A percentile compares a stretch with the other conserved stretches of the same genome.
These are phyloP conservation scores for Ophiostoma tasmaniense DNA, from an alignment of 2,329 filamentous ascomycete genomes.

Conservation along the genomic window DNA sequence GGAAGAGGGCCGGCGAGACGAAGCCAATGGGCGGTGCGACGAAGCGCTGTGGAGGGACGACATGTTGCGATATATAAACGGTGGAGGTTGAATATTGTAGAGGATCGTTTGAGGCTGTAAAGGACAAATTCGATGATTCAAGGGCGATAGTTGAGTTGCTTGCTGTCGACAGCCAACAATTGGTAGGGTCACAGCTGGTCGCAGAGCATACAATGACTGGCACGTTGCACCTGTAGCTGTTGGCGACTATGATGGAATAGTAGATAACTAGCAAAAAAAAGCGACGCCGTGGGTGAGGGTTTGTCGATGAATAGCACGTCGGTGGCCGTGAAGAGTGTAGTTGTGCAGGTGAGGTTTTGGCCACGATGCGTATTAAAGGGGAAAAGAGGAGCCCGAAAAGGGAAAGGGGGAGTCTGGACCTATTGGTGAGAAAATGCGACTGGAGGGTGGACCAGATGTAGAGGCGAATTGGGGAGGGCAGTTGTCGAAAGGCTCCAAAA, in stretches of 20 bases:
- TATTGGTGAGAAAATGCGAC: constrained; percentile 3
- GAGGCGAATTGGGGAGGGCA: constrained; percentile 1
- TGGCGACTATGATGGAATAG: neutral
- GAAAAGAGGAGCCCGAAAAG: constrained; percentile 8
- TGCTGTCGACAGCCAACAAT: neutral
- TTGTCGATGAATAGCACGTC: neutral
- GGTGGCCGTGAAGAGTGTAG: neutral
- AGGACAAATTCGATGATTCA: neutral
- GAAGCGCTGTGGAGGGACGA: constrained; percentile 9
- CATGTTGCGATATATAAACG: constrained; percentile 2
- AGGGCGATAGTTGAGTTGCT: neutral
- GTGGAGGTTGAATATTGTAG: neutral
- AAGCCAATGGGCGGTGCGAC: constrained; percentile 13
- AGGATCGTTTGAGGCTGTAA: neutral
- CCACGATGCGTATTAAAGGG: constrained; percentile 10
- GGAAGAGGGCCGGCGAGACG: neutral
- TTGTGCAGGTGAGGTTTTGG: neutral
- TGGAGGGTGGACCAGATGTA: constrained; percentile 5
- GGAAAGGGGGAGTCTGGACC: neutral
- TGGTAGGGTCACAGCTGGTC: neutral
- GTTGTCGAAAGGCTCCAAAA: neutral
- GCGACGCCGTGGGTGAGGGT: neutral
- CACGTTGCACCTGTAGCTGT: neutral
- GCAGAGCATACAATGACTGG: neutral
- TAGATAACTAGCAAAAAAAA: neutral